phyloP scores from a whole-genome alignment of 2,329 filamentous ascomycete species.

The Ophiostoma pallidulum region DNA sequence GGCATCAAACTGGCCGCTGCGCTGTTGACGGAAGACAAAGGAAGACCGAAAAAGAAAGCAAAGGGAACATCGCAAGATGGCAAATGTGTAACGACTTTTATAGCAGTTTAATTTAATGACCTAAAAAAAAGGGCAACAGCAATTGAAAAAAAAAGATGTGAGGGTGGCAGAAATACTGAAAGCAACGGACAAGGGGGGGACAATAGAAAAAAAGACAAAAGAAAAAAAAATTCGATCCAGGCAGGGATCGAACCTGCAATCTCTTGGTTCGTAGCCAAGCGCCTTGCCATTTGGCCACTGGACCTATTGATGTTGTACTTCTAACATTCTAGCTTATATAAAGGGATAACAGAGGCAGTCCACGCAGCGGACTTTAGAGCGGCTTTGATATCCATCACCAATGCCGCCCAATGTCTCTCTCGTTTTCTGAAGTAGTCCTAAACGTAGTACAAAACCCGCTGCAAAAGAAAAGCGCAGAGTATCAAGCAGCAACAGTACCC shows the following conservation, averaged over 20 bases:
- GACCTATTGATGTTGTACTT: slow-evolving; percentile 9
- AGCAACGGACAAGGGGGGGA: too few relatives aligned
- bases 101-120: background rate
- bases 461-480: too few relatives aligned
- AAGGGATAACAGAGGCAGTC: too few relatives aligned
- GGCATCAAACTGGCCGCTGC: slow-evolving; percentile 22
- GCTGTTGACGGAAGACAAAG: background rate
- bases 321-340: too few relatives aligned
- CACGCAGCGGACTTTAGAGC: too few relatives aligned
- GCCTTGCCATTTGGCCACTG: slow-evolving; percentile 27
- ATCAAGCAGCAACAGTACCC: too few relatives aligned
- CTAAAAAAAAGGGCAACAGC: background rate
- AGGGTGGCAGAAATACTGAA: too few relatives aligned
- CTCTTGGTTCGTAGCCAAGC: slow-evolving; percentile 30
- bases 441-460: too few relatives aligned
- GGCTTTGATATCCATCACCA: too few relatives aligned
- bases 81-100: background rate
- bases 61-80: slow-evolving; percentile 5
- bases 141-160: slow-evolving; percentile 1
- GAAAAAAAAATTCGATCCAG: slow-evolving; percentile 15
- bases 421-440: too few relatives aligned
- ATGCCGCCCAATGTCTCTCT: too few relatives aligned
- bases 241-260: slow-evolving; percentile 30
- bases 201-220: background rate
- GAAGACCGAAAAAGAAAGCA: background rate